phyloP scores from a whole-genome alignment of 352 stramenopile genomes.

The Vaucheria bursata region DNA sequence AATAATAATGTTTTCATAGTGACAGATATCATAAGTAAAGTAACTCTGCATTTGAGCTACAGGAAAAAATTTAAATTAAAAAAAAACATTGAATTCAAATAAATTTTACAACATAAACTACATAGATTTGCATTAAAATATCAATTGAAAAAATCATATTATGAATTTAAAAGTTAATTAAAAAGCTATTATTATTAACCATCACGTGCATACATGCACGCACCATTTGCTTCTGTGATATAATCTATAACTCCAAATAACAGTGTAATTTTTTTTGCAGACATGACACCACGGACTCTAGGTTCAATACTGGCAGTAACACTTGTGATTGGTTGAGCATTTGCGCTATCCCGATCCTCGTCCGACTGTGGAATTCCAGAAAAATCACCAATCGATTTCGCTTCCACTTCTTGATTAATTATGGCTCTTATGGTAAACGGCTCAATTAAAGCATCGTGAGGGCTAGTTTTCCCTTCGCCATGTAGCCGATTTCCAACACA shows the following conservation, averaged over 20 bases:
- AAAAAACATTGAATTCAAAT: too few relatives aligned
- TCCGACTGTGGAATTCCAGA: background rate
- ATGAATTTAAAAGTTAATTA: too few relatives aligned
- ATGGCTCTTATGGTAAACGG: conserved; percentile 33
- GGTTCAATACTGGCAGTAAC: conserved; percentile 16
- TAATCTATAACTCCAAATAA: conserved; percentile 41
- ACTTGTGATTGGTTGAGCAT: background rate
- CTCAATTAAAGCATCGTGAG: conserved; percentile 26
- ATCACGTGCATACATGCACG: too few relatives aligned
- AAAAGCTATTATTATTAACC: too few relatives aligned
- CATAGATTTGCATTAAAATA: too few relatives aligned
- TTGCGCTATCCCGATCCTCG: background rate
- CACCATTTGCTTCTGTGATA: too few relatives aligned
- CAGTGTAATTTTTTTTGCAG: conserved; percentile 21
- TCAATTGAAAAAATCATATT: too few relatives aligned
- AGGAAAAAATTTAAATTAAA: too few relatives aligned
- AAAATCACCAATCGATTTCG: background rate
- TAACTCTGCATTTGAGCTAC: too few relatives aligned
- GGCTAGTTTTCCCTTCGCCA: background rate
- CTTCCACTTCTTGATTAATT: background rate
- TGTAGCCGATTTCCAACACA: background rate
- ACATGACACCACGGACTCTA: conserved; percentile 24
- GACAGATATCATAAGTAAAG: too few relatives aligned
- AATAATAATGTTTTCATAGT: too few relatives aligned
- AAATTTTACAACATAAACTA: too few relatives aligned